Evolutionary conservation across 768 basidiomycete genomes (phyloP), one percentile per base, ranked within the genome.

Genomic region (Pleurotus tuber-regium): DNA sequence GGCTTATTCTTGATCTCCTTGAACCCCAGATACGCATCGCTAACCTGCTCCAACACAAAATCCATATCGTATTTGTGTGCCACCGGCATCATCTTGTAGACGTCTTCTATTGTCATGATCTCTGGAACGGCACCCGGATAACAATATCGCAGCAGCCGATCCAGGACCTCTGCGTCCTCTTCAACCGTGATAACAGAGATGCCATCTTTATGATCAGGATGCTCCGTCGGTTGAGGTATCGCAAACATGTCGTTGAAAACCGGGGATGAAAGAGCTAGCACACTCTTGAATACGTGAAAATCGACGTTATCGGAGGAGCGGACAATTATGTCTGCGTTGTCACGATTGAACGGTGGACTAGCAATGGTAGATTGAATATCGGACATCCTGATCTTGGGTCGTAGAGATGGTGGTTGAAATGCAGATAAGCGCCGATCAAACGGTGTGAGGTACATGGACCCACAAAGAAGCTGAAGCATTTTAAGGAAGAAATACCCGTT

Each of bases 61-160:
- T 71, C 70, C 74, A 80, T 76, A 42, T 78, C 75, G 59, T 75
- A 79, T 61, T 78, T 81, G 57, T 70, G 65, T 2, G 74, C 79
- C 2, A 77, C 73, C 38, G 74, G 72, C 38, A 71, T 63, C 52
- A 74, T 72, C 18, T 61, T 60, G 61, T 71, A 70, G 38, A 79
- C 66, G 23, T 74, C 68, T 36, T 70, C 68, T 12, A 78, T 55
- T 26, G 66, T 70, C 26, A 72, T 65, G 41, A 72, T 59, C 31
- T 52, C 56, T 8, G 70, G 64, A 23, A 75, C 66, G 55, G 71
- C 73, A 57, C 75, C 65, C 9, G 80, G 80, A 42, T 77, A 76
- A 62, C 78, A 78, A 44, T 77, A 64, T 19, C 70, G 63, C 18
- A 83, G 70, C 4, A 81, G 60, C 25, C 70, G 63, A 24, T 64